Evolutionary conservation across 208 protist genomes (phyloP).

Genomic region (Leishmania gerbilli): DNA sequence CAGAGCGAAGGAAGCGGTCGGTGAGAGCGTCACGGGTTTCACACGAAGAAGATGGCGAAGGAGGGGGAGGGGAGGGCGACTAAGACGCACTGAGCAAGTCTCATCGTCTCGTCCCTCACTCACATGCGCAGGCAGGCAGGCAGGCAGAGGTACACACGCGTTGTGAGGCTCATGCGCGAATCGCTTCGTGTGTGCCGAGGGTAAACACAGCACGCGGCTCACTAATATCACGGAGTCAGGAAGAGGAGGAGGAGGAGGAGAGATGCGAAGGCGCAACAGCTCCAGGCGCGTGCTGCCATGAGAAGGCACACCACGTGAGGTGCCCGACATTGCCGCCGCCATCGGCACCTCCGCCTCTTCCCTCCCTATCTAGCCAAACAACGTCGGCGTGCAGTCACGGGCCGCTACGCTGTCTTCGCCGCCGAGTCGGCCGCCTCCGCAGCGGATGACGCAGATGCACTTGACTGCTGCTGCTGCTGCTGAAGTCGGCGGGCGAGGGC

Average conservation of each 20-base stretch:
- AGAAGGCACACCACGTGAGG: not conserved
- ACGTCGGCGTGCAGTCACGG: not conserved
- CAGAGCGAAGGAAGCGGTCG: not conserved
- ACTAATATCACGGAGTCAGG: not conserved
- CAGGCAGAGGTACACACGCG: not conserved
- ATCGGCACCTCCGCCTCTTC: not conserved
- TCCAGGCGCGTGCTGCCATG: not conserved
- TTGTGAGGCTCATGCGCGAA: not conserved
- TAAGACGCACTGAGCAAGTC: not conserved
- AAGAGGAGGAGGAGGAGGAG: not conserved
- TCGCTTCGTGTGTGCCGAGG: not conserved
- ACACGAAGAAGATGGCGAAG: not conserved
- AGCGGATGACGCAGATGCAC: not conserved
- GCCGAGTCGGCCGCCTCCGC: not conserved
- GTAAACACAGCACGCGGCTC: not conserved
- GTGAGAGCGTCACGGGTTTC: not conserved
- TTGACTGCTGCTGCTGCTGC: not conserved
- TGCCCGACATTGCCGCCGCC: not conserved
- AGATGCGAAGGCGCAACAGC: not conserved
- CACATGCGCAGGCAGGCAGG: no score
- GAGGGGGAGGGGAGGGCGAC: not conserved
- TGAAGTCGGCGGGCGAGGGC: constrained; percentile 61
- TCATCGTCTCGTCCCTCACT: not conserved
- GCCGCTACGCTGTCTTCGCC: constrained; percentile 21
- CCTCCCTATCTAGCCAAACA: not conserved